Evolutionary conservation across 1,284 basidiomycete species (phyloP), one percentile per base, ranked within the genome.

Genomic region (Boletus nobilissimus): DNA sequence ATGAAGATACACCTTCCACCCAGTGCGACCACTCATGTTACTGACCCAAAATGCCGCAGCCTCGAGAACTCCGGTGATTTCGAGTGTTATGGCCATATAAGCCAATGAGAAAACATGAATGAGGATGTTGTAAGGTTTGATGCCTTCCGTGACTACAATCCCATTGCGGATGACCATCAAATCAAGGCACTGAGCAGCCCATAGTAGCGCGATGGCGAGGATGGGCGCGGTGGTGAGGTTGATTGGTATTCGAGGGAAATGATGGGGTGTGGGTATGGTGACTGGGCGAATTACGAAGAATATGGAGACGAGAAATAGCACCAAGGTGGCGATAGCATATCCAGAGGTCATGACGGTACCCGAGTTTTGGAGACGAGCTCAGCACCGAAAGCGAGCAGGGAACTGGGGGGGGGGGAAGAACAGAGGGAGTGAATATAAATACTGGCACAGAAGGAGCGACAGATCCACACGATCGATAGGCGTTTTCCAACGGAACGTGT

Each of bases 31-130:
- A 29, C 95, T 93, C 83, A 91, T 93, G 76, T 93, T 92, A 75
- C 94, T 94, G 78, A 98, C 96, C 90, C 92, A 94, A 85, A 96
- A 96, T 0, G 97, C 97, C 4, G 97, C 92, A 66, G 94, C 95
- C 65, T 95, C 92, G 11, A 99, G 89, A 19, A 98, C 88, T 3
- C 98, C 97, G 0, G 97, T 97, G 13, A 94, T 91, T 83, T 99
- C 97, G 63, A 99, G 90, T 0, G 97, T 97, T 72, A 98, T 95
- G 5, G 97, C 94, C 87, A 99, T 95, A 87, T 99, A 99, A 0
- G 97, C 97, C 75, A 99, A 89, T 3, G 95, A 96, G 80, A 97
- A 93, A 87, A 99, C 99, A 9, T 99, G 89, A 38, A 96, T 95
- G 85, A 99, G 92, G 78, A 99, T 97, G 85, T 98, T 96, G 83